These are phyloP conservation scores for Boletus sensibilis DNA, from an alignment of 768 basidiomycete genomes.

Conservation along the genomic window DNA sequence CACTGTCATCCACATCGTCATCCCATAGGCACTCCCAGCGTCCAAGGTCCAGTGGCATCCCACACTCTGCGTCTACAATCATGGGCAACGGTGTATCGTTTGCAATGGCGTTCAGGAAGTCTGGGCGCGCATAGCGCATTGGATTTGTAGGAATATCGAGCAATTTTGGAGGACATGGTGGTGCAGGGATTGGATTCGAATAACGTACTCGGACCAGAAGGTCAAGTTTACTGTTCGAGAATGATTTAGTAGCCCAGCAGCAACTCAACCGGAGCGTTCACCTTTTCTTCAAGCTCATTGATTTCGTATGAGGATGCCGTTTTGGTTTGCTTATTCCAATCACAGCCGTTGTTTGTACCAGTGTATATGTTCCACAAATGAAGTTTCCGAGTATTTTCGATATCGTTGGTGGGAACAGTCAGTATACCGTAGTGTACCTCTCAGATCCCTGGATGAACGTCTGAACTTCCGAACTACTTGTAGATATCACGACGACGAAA, in stretches of 20 bases:
- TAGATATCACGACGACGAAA: no score
- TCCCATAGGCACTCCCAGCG: constrained; percentile 83
- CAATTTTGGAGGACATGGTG: constrained; percentile 96
- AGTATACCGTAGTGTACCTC: no score
- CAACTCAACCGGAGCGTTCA: constrained; percentile 13
- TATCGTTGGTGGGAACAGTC: no score
- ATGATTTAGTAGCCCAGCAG: background rate
- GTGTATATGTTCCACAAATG: background rate
- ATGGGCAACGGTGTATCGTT: constrained; percentile 85
- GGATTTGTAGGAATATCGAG: constrained; percentile 90
- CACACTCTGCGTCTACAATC: constrained; percentile 95
- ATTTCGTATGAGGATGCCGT: background rate
- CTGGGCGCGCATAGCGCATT: constrained; percentile 81
- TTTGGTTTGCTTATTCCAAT: constrained; percentile 9
- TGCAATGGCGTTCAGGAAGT: constrained; percentile 78
- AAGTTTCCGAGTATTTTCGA: background rate
- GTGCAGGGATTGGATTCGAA: constrained; percentile 89
- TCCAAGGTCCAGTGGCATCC: constrained; percentile 92
- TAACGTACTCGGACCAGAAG: constrained; percentile 92
- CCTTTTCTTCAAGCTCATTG: constrained; percentile 62
- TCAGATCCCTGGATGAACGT: no score
- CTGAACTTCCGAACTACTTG: no score
- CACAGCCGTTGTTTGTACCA: constrained; percentile 13
- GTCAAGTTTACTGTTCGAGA: constrained; percentile 68
- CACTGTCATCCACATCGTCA: constrained; percentile 67